Percentiles rank a stretch among this genome's conserved stretches.
Conservation (phyloP, 257 asterid genomes). For the Thymus quinquecostatus region DNA sequence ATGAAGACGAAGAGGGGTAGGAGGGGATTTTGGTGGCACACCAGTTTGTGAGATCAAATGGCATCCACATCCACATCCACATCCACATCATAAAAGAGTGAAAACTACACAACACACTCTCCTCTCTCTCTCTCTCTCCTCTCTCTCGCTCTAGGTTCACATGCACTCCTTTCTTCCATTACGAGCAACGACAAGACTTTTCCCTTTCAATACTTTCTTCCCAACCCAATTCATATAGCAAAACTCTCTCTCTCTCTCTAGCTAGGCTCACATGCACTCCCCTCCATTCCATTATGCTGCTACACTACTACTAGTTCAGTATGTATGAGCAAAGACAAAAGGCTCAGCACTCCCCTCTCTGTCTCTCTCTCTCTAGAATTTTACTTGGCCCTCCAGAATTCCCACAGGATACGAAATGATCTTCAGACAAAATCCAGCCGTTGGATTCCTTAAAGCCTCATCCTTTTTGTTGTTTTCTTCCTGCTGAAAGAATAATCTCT, state of each 20-base stretch:
- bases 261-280: conserved; percentile 42
- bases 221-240: neutral
- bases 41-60: neutral
- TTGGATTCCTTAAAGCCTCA: conserved; percentile 37
- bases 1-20: conserved; percentile 7
- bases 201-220: neutral
- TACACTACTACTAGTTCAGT: too few species aligned
- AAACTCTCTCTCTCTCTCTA: neutral
- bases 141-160: conserved; percentile 30
- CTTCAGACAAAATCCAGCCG: conserved; percentile 47
- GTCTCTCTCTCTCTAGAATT: conserved; percentile 14
- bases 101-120: conserved; percentile 32
- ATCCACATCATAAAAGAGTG: conserved; percentile 29
- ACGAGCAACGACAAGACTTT: conserved; percentile 13
- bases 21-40: conserved; percentile 29
- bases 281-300: conserved; percentile 5
- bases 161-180: conserved; percentile 26
- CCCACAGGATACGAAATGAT: conserved; percentile 49
- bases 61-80: conserved; percentile 11
- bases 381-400: conserved; percentile 49
- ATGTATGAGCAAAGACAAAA: conserved; percentile 34
- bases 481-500: conserved; percentile 16
- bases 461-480: conserved; percentile 41
- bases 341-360: neutral
- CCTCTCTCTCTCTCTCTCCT: neutral